Evolutionary conservation across 768 basidiomycete species (phyloP), one percentile per base, ranked within the genome.

Genomic region (Podaxis sp.): DNA sequence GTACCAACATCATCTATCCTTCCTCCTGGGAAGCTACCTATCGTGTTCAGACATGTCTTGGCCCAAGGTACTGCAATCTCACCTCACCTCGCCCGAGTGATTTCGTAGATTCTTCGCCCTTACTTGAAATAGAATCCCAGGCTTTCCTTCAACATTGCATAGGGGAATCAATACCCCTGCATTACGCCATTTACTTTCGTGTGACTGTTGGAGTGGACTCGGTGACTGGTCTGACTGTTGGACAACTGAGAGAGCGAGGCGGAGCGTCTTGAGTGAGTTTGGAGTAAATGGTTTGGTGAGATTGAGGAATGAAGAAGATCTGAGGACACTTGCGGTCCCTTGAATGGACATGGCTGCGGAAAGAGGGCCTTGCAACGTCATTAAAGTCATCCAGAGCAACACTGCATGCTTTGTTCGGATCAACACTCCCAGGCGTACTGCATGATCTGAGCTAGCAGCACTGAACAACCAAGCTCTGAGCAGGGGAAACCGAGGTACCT

Each of bases 71-170:
- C 51, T 32, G 18, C 7, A 16, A 16, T 52, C 66, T 58, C 67
- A 90, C 91, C 91, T 91, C 36, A 92, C 84, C 77, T 92, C 89
- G n/a, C 91, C 90, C 0, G 90, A 86, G 71, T 92, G 91, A 32
- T 77, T 80, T 65, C 89, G 77, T 54, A 88, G 72, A 42, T 81
- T 72, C 66, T 84, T 83, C 14, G 83, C 83, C 64, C 91, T 79
- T 35, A 92, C 82, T 70, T 92, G 87, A 14, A 91, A 78, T 50
- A 93, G 69, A 18, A 93, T 79, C 5, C 89, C 86, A 0, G 91
- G 88, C 13, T 76, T 74, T 54, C 79, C 77, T 35, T 80, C 74
- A 18, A 92, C 86, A 67, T 93, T 92, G 73, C 90, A 92, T 54
- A 92, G 75, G 0, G 90, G 89, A 63, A 93, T 82, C 54, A 92